These are phyloP conservation scores for Yarrowia bubula DNA, from an alignment of 805 yeast species.

Conservation along the genomic window DNA sequence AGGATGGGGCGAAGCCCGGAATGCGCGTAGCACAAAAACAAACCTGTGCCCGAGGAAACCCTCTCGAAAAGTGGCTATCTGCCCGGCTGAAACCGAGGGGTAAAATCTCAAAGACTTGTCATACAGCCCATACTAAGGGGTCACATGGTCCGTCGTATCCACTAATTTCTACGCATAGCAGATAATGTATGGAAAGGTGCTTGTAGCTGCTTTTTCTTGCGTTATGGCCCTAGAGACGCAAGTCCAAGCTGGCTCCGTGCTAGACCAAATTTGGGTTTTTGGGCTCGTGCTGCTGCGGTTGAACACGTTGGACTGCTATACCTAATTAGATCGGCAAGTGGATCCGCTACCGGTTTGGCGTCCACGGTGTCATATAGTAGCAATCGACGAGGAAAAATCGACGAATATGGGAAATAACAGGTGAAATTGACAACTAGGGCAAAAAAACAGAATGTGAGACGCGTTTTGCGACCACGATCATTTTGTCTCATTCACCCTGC, in stretches of 20 bases:
- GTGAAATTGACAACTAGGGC: too few species aligned
- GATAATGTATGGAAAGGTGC: constrained; percentile 7
- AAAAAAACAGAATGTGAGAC: neutral
- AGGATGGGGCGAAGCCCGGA: constrained; percentile 15
- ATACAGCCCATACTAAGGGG: neutral
- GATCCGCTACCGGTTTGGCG: neutral
- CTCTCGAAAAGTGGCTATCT: neutral
- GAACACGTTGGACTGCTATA: constrained; percentile 15
- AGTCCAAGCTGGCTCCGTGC: constrained; percentile 2
- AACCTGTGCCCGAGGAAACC: neutral
- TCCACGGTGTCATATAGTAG: too few species aligned
- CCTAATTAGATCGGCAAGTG: constrained; percentile 6
- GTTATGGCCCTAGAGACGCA: constrained; percentile 17
- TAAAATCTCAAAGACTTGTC: neutral
- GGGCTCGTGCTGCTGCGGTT: constrained; percentile 24
- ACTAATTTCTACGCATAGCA: neutral
- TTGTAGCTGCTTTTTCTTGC: constrained; percentile 6
- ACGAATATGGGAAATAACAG: too few species aligned
- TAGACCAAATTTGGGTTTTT: neutral
- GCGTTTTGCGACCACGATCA: neutral
- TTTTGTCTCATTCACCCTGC: constrained; percentile 25
- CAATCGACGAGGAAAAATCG: too few species aligned
- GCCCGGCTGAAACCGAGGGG: neutral
- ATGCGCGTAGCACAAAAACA: constrained; percentile 1
- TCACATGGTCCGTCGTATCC: neutral